phyloP scores from a whole-genome alignment of 164 flowering plant species.

The Magnolia changhungtana region DNA sequence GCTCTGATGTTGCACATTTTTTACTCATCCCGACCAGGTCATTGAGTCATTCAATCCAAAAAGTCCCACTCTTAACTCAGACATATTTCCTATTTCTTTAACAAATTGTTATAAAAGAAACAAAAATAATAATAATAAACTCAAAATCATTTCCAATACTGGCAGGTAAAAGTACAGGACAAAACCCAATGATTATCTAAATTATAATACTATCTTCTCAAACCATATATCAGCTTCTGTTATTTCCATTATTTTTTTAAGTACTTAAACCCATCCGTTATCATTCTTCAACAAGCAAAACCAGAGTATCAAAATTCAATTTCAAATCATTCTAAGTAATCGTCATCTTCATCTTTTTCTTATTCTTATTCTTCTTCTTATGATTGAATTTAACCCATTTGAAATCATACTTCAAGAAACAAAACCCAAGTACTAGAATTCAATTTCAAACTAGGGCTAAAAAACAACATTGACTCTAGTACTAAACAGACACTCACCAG shows the following conservation, averaged over 20 bases:
- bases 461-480: not conserved
- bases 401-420: not conserved
- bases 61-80: not conserved
- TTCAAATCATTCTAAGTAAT: too few species aligned
- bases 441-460: not conserved
- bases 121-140: too few species aligned
- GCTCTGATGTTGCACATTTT: too few species aligned
- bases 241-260: too few species aligned
- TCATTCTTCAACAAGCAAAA: not conserved
- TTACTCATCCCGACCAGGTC: not conserved
- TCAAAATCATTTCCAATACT: too few species aligned
- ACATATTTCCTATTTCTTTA: not conserved
- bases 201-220: too few species aligned
- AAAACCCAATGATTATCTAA: too few species aligned
- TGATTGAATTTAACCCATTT: not conserved
- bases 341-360: too few species aligned
- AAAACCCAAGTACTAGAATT: not conserved
- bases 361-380: too few species aligned
- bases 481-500: not conserved
- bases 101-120: not conserved
- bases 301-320: not conserved
- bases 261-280: not conserved
- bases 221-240: not conserved
- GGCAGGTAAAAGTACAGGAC: too few species aligned
- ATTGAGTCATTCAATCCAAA: not conserved